phyloP scores from a whole-genome alignment of 495 filamentous ascomycete species.

The Trichoderma orchidacearum region DNA sequence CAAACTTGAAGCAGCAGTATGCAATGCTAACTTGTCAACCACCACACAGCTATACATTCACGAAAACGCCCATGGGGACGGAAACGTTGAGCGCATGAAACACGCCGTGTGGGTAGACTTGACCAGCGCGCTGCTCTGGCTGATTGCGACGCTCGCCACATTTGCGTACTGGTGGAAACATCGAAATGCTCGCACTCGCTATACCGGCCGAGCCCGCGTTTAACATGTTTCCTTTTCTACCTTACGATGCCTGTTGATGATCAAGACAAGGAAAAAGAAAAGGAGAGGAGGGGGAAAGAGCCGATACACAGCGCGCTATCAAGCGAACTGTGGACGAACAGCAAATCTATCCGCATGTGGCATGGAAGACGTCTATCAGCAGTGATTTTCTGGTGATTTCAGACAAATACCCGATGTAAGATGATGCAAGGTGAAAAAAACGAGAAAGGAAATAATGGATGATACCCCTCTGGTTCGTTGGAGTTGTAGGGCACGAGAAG shows the following conservation, averaged over 20 bases:
- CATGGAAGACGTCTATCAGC: not conserved
- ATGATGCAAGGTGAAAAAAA: not conserved
- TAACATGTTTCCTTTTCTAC: conserved; percentile 6
- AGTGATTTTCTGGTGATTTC: not conserved
- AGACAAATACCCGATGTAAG: not conserved
- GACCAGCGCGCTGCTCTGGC: conserved; percentile 58
- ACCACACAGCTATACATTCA: conserved; percentile 50
- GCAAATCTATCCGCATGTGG: not conserved
- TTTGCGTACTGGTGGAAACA: conserved; percentile 30
- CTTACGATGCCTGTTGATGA: not conserved
- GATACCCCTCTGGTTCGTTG: not conserved
- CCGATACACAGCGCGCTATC: not conserved
- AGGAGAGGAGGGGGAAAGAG: not conserved
- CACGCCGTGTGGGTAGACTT: conserved; percentile 79
- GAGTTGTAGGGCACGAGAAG: not conserved
- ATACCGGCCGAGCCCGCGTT: conserved; percentile 35
- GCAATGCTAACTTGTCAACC: not conserved
- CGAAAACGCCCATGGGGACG: conserved; percentile 44
- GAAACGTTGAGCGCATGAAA: conserved; percentile 58
- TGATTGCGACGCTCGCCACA: conserved; percentile 34
- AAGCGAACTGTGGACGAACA: not conserved
- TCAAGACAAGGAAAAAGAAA: not conserved
- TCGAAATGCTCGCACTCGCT: conserved; percentile 23
- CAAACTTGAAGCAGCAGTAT: too few species aligned
- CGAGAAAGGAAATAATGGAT: not conserved